Evolutionary conservation across 768 basidiomycete genomes (phyloP).

Genomic region (Dictyophora rubrovolvata): DNA sequence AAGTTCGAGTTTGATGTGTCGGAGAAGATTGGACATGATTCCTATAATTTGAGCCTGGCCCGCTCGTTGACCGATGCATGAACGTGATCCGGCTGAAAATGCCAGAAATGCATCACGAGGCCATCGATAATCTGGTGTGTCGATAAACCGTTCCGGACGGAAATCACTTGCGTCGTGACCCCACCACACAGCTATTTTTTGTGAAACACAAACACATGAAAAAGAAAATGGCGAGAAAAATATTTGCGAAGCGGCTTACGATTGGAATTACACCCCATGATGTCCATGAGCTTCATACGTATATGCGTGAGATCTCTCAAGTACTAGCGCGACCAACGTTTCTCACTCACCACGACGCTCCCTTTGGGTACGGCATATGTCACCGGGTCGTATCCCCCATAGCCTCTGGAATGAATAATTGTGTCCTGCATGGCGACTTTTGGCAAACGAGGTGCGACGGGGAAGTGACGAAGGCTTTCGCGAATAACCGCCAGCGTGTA

Average conservation of each 20-base stretch:
- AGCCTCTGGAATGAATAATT: constrained; percentile 20
- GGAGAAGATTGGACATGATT: constrained; percentile 33
- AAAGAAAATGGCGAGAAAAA: not conserved
- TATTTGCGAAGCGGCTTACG: constrained; percentile 23
- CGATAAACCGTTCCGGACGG: constrained; percentile 41
- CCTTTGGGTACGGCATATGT: constrained; percentile 30
- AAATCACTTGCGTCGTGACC: constrained; percentile 35
- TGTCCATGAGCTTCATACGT: constrained; percentile 24
- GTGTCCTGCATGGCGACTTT: constrained; percentile 28
- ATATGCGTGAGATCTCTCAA: not conserved
- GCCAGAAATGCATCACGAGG: constrained; percentile 40
- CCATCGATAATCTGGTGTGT: constrained; percentile 39
- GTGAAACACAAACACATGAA: not conserved
- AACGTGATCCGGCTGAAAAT: constrained; percentile 35
- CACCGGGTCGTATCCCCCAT: constrained; percentile 17
- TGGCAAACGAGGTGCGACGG: constrained; percentile 26
- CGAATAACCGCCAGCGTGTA: constrained; percentile 34
- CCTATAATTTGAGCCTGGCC: constrained; percentile 32
- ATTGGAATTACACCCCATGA: constrained; percentile 34
- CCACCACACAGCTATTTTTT: constrained; percentile 35
- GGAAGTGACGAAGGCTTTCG: constrained; percentile 36
- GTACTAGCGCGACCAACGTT: not conserved
- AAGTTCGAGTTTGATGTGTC: constrained; percentile 30
- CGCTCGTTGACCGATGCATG: constrained; percentile 42
- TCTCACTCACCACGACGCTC: constrained; percentile 19